Percentiles rank a stretch among this genome's conserved stretches.
Conservation (phyloP, 2,329 filamentous ascomycete species). For the Albophoma yamanashiensis region DNA sequence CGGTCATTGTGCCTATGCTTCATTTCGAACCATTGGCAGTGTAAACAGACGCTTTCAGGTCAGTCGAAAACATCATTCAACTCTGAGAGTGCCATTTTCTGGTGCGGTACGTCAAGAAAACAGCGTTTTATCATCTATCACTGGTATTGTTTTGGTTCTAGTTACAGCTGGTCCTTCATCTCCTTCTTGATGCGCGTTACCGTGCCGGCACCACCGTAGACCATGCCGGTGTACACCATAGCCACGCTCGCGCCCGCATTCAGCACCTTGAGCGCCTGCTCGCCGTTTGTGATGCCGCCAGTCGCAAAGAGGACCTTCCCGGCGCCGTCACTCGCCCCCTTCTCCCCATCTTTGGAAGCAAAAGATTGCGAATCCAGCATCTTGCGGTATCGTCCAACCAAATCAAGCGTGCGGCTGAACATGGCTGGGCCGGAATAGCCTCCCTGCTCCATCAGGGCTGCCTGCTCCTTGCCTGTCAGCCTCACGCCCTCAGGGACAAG, state of each 20-base stretch:
- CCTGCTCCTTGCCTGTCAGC: slow-evolving; percentile 56
- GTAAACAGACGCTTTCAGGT: too few species aligned
- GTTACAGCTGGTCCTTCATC: slow-evolving; percentile 31
- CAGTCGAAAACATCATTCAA: too few species aligned
- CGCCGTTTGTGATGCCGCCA: slow-evolving; percentile 82
- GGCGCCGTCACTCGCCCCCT: slow-evolving; percentile 18
- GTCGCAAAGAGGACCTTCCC: slow-evolving; percentile 86
- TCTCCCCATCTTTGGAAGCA: slow-evolving; percentile 17
- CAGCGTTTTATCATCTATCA: background rate
- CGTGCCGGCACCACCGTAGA: slow-evolving; percentile 54
- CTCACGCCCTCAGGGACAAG: slow-evolving; percentile 56
- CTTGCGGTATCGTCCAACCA: slow-evolving; percentile 71
- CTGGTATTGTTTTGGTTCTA: background rate
- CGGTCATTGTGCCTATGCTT: too few species aligned
- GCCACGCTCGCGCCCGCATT: slow-evolving; percentile 85
- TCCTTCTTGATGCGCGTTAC: slow-evolving; percentile 55
- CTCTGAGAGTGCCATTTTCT: background rate
- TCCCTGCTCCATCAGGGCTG: slow-evolving; percentile 63
- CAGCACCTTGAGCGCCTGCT: slow-evolving; percentile 70
- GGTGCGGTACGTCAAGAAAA: background rate
- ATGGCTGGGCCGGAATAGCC: slow-evolving; percentile 87
- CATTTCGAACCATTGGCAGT: too few species aligned
- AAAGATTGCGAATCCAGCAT: slow-evolving; percentile 44
- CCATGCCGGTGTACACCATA: slow-evolving; percentile 76
- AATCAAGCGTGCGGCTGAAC: slow-evolving; percentile 66